These are phyloP conservation scores for Hymenoscyphus repandus DNA, from an alignment of 2,329 filamentous ascomycete species.

Conservation along the genomic window DNA sequence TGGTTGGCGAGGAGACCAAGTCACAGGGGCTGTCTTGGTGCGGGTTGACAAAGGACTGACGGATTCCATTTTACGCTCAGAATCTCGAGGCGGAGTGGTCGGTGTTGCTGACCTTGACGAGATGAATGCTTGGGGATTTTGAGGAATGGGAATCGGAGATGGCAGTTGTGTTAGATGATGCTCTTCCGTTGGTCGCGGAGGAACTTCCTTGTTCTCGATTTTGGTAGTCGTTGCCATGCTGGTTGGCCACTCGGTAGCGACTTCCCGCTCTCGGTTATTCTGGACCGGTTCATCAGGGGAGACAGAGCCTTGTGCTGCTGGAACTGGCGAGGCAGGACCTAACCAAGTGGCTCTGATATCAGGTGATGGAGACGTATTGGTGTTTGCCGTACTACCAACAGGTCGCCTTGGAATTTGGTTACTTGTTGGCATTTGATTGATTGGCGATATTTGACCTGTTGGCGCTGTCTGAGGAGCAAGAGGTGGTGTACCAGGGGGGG, in stretches of 20 bases:
- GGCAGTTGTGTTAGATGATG: slow-evolving; percentile 20
- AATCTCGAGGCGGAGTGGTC: slow-evolving; percentile 1
- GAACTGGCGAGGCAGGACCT: slow-evolving; percentile 23
- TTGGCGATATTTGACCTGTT: slow-evolving; percentile 15
- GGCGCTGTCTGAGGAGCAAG: slow-evolving; percentile 5
- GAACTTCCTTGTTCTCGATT: slow-evolving; percentile 16
- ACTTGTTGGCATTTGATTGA: slow-evolving; percentile 15
- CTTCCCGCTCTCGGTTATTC: slow-evolving; percentile 15
- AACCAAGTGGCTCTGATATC: slow-evolving; percentile 20
- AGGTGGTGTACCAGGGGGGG: slow-evolving; percentile 28
- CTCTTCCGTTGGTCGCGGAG: slow-evolving; percentile 17
- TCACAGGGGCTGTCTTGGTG: slow-evolving; percentile 19
- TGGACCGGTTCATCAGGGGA: slow-evolving; percentile 9
- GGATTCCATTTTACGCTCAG: slow-evolving; percentile 11
- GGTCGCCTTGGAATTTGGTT: slow-evolving; percentile 23
- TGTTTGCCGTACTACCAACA: slow-evolving; percentile 17
- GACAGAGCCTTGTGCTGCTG: slow-evolving; percentile 18
- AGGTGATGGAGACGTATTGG: slow-evolving; percentile 6
- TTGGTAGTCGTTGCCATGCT: background rate
- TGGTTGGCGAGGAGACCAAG: slow-evolving; percentile 4
- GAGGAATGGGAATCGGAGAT: slow-evolving; percentile 11
- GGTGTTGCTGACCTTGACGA: slow-evolving; percentile 11
- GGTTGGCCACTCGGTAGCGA: background rate
- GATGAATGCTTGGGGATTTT: slow-evolving; percentile 9
- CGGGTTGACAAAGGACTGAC: slow-evolving; percentile 13